Evolutionary conservation across 441 rosid species (phyloP).

Genomic region (Dalechampia spathulata): DNA sequence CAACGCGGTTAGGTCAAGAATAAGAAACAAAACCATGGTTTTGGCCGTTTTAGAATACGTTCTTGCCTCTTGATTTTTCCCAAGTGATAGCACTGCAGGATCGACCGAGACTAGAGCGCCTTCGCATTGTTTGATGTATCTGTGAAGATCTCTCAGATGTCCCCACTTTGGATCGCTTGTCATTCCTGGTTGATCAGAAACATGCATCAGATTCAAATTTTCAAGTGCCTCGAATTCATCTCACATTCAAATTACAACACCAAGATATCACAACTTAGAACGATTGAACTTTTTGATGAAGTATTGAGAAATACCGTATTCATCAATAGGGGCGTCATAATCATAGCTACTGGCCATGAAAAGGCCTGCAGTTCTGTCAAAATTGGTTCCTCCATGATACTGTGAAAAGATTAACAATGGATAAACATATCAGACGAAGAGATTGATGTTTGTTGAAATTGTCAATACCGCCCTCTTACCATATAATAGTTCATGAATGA

Average conservation of each 20-base stretch:
- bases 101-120: constrained; percentile 76
- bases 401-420: constrained; percentile 17
- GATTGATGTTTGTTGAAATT: neutral
- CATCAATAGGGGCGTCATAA: constrained; percentile 92
- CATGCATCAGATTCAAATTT: too few relatives aligned
- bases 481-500: constrained; percentile 85
- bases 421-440: neutral
- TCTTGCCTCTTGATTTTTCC: constrained; percentile 74
- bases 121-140: constrained; percentile 83
- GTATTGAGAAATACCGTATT: constrained; percentile 55
- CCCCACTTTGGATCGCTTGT: constrained; percentile 93
- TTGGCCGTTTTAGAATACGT: too few relatives aligned
- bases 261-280: neutral
- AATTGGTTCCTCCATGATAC: constrained; percentile 99
- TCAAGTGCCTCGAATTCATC: neutral
- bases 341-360: constrained; percentile 95
- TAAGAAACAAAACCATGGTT: too few relatives aligned
- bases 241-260: neutral
- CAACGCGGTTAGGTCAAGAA: too few relatives aligned
- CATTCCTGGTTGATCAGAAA: constrained; percentile 37
- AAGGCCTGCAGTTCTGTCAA: constrained; percentile 93
- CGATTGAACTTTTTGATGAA: neutral
- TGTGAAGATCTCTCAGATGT: constrained; percentile 89
- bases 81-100: constrained; percentile 58
- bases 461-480: constrained; percentile 59